These are phyloP conservation scores for Daedaleopsis nitida DNA, from an alignment of 768 basidiomycete genomes.

Conservation along the genomic window DNA sequence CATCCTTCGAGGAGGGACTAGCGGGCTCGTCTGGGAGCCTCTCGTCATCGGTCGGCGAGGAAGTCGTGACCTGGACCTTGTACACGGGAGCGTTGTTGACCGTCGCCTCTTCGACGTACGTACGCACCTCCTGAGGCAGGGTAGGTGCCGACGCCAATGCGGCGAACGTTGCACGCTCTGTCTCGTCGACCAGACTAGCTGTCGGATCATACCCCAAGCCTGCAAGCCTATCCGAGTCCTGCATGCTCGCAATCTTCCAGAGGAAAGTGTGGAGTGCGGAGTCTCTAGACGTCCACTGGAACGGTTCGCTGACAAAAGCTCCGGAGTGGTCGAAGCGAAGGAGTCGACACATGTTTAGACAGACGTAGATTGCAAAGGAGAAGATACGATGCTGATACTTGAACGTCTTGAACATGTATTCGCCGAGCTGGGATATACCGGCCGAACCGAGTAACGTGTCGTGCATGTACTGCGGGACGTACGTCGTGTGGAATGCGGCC, in stretches of 20 bases:
- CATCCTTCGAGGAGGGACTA: background rate
- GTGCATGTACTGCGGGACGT: background rate
- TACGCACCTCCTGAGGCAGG: background rate
- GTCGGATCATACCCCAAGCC: conserved; percentile 8
- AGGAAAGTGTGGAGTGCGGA: conserved; percentile 2
- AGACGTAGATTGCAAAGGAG: background rate
- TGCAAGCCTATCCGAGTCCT: background rate
- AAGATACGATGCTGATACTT: conserved; percentile 7
- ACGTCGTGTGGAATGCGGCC: background rate
- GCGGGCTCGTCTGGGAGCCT: background rate
- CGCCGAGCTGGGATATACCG: conserved; percentile 3
- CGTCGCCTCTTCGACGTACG: background rate
- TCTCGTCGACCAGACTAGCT: background rate
- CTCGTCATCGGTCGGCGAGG: background rate
- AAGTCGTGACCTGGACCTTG: background rate
- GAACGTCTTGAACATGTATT: conserved; percentile 9
- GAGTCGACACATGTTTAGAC: background rate
- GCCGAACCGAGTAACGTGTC: too few relatives aligned
- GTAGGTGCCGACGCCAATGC: background rate
- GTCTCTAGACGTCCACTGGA: conserved; percentile 1
- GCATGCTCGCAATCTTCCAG: background rate
- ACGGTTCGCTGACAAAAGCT: conserved; percentile 3
- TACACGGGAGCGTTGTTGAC: background rate
- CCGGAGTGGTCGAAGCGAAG: conserved; percentile 10
- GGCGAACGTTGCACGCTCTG: background rate